These are phyloP conservation scores for Fusarium austroafricanum DNA, from an alignment of 2,329 filamentous ascomycete species.

Conservation along the genomic window DNA sequence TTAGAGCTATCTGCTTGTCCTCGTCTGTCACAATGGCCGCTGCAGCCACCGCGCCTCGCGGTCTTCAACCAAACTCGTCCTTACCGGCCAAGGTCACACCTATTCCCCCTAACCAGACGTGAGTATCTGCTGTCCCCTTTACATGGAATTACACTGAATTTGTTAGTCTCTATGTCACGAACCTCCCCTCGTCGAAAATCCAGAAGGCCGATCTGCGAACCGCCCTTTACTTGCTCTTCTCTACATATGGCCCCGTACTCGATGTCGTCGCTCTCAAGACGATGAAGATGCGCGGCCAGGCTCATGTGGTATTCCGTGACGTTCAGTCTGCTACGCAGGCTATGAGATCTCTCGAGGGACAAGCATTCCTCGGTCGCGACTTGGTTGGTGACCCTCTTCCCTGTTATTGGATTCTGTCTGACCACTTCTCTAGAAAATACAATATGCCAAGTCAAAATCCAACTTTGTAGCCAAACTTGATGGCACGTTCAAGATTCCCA, in stretches of 20 bases:
- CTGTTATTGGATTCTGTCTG: conserved; percentile 1
- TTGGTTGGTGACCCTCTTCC: conserved; percentile 70
- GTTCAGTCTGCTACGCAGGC: conserved; percentile 92
- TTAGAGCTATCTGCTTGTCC: neutral
- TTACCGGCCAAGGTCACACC: conserved; percentile 64
- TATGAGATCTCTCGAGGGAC: conserved; percentile 87
- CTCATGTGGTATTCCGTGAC: conserved; percentile 91
- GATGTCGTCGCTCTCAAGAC: conserved; percentile 93
- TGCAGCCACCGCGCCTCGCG: conserved; percentile 53
- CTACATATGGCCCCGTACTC: conserved; percentile 90
- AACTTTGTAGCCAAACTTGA: conserved; percentile 91
- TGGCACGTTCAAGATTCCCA: conserved; percentile 83
- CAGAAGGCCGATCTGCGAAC: conserved; percentile 89
- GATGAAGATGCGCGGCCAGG: conserved; percentile 93
- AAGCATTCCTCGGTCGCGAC: conserved; percentile 84
- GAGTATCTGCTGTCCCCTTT: conserved; percentile 51
- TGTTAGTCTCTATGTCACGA: conserved; percentile 85
- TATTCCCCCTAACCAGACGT: conserved; percentile 80
- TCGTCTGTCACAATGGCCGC: conserved; percentile 49
- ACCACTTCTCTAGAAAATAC: conserved; percentile 75
- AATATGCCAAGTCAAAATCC: conserved; percentile 91
- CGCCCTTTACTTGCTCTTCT: conserved; percentile 91
- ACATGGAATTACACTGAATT: conserved; percentile 8
- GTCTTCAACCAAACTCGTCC: conserved; percentile 56
- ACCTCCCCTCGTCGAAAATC: conserved; percentile 86